phyloP scores from a whole-genome alignment of 2,329 filamentous ascomycete species.

The Verticillium tricorpus region DNA sequence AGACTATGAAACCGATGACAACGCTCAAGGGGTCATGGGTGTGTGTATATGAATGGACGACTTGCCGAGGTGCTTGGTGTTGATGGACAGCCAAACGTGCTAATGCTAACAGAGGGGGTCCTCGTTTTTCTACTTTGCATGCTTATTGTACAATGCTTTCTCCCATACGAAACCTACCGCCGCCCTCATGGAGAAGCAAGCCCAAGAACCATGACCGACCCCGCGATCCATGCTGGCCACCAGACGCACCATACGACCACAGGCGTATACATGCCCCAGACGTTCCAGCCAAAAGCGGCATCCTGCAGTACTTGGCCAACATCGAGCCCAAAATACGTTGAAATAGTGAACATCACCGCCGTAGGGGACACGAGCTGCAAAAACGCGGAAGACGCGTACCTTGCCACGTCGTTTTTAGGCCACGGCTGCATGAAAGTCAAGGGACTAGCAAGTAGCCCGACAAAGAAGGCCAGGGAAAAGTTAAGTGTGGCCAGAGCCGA shows the following conservation, averaged over 20 bases:
- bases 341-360: constrained; percentile 46
- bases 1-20: constrained; percentile 5
- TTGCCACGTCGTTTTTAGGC: constrained; percentile 29
- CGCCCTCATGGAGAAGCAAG: background rate
- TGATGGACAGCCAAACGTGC: background rate
- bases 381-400: constrained; percentile 41
- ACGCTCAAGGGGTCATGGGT: no score
- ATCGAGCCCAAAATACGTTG: constrained; percentile 30
- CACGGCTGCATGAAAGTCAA: constrained; percentile 67
- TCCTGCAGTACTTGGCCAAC: constrained; percentile 60
- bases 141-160: background rate
- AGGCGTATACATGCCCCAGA: constrained; percentile 85
- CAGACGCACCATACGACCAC: constrained; percentile 91
- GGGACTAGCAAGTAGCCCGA: constrained; percentile 75
- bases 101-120: no score
- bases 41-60: no score
- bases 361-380: constrained; percentile 60
- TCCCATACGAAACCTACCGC: background rate
- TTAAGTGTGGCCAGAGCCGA: constrained; percentile 92
- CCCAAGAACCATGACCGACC: constrained; percentile 49
- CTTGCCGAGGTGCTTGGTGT: no score
- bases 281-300: constrained; percentile 82
- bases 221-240: constrained; percentile 88
- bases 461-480: constrained; percentile 82
- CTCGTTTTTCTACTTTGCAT: background rate